Evolutionary conservation across 2,329 filamentous ascomycete species (phyloP).

Genomic region (Paecilomyces dactylethromorphus): DNA sequence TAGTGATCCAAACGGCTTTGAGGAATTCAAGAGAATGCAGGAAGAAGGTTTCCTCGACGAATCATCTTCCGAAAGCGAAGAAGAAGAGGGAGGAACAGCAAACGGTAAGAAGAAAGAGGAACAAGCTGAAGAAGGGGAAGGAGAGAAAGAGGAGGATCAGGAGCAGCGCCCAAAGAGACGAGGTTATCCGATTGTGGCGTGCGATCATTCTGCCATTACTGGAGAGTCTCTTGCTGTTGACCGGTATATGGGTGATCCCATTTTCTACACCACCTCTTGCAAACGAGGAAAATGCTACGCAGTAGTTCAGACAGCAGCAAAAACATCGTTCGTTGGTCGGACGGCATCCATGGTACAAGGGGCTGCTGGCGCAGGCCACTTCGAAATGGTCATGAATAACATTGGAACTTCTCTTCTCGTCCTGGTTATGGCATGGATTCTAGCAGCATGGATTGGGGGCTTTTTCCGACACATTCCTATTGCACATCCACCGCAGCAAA

Average conservation of each 20-base stretch:
- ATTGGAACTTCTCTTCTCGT: slow-evolving; percentile 69
- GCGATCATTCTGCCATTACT: slow-evolving; percentile 74
- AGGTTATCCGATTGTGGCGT: slow-evolving; percentile 61
- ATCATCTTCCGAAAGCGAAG: slow-evolving; percentile 36
- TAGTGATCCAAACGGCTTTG: slow-evolving; percentile 60
- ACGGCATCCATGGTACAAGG: slow-evolving; percentile 68
- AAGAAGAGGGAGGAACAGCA: slow-evolving; percentile 50
- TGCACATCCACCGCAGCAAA: slow-evolving; percentile 48
- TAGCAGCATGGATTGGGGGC: slow-evolving; percentile 69
- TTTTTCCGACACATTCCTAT: slow-evolving; percentile 68
- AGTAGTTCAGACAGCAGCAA: slow-evolving; percentile 60
- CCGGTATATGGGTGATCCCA: slow-evolving; percentile 61
- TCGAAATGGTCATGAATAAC: slow-evolving; percentile 77
- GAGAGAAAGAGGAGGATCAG: slow-evolving; percentile 12
- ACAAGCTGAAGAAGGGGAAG: slow-evolving; percentile 7
- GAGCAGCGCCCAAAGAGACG: slow-evolving; percentile 28
- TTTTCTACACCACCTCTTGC: slow-evolving; percentile 75
- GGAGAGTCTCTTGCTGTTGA: slow-evolving; percentile 71
- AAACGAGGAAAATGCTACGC: slow-evolving; percentile 73
- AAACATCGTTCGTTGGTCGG: slow-evolving; percentile 68
- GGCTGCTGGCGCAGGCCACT: slow-evolving; percentile 68
- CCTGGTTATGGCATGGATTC: slow-evolving; percentile 69
- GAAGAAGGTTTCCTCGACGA: slow-evolving; percentile 56
- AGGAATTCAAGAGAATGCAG: slow-evolving; percentile 58
- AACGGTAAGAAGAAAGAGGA: slow-evolving; percentile 40